phyloP scores from a whole-genome alignment of 2,329 filamentous ascomycete genomes.

The Hirsutella thompsonii region DNA sequence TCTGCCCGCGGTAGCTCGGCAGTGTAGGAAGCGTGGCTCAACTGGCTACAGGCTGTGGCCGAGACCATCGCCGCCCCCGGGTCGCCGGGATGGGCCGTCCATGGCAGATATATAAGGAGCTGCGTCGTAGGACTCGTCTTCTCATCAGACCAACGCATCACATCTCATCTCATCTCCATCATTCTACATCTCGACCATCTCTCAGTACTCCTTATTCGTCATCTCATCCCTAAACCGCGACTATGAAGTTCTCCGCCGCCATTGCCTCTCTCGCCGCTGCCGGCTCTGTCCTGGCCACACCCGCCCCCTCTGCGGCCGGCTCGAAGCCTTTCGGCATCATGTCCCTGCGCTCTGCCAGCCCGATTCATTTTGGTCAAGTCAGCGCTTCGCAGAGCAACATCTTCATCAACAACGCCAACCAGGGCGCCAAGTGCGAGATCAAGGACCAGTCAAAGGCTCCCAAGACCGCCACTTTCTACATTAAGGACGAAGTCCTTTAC shows the following conservation, averaged over 20 bases:
- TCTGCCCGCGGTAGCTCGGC: too few relatives aligned
- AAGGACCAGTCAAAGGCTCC: slow-evolving; percentile 25
- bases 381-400: slow-evolving; percentile 31
- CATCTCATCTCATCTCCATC: neutral
- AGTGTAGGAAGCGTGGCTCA: too few relatives aligned
- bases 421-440: slow-evolving; percentile 36
- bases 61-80: too few relatives aligned
- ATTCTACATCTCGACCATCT: neutral
- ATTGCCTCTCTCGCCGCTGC: slow-evolving; percentile 12
- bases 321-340: slow-evolving; percentile 32
- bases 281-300: slow-evolving; percentile 10
- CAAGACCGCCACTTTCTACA: slow-evolving; percentile 35
- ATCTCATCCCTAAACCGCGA: slow-evolving; percentile 1
- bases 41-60: too few relatives aligned
- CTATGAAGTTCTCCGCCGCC: slow-evolving; percentile 16
- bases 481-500: slow-evolving; percentile 31
- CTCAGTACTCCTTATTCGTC: neutral
- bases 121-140: too few relatives aligned
- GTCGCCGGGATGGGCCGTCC: too few relatives aligned
- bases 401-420: slow-evolving; percentile 26
- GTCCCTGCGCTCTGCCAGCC: slow-evolving; percentile 33
- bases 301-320: slow-evolving; percentile 11
- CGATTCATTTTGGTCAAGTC: slow-evolving; percentile 31
- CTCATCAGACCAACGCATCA: neutral
- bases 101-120: too few relatives aligned